A percentile compares a stretch with the other conserved stretches of the same genome.
phyloP scores from a whole-genome alignment of 2,329 filamentous ascomycete species.

The Juglanconis sp. region DNA sequence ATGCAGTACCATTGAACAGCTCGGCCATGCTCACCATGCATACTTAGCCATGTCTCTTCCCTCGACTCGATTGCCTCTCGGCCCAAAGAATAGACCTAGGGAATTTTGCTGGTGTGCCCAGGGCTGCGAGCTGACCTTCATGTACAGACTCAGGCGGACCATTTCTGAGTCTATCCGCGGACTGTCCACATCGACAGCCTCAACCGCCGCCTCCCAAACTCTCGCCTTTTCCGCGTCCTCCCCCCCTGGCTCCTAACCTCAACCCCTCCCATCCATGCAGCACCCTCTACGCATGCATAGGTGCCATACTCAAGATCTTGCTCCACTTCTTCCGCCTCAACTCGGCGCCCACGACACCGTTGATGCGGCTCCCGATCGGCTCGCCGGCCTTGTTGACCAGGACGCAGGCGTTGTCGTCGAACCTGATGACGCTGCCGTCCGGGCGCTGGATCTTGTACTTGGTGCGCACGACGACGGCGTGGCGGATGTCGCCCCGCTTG shows the following conservation, averaged over 20 bases:
- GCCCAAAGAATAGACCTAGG: too few relatives aligned
- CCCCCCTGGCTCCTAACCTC: neutral
- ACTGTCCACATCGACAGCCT: neutral
- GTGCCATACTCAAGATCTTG: slow-evolving; percentile 94
- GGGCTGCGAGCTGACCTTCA: too few relatives aligned
- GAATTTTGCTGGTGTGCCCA: too few relatives aligned
- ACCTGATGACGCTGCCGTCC: slow-evolving; percentile 86
- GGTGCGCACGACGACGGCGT: slow-evolving; percentile 92
- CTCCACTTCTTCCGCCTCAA: slow-evolving; percentile 93
- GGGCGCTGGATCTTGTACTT: slow-evolving; percentile 80
- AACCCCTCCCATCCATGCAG: slow-evolving; percentile 2
- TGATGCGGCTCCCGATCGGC: slow-evolving; percentile 88
- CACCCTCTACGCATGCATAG: slow-evolving; percentile 53
- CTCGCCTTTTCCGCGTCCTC: neutral
- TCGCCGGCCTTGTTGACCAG: slow-evolving; percentile 96
- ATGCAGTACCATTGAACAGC: too few relatives aligned
- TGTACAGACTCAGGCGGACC: too few relatives aligned
- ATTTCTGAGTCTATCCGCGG: too few relatives aligned
- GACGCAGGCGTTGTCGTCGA: slow-evolving; percentile 98
- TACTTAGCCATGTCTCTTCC: too few relatives aligned
- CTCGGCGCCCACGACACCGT: slow-evolving; percentile 86
- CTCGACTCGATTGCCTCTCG: too few relatives aligned
- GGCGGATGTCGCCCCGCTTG: slow-evolving; percentile 90
- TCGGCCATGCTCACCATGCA: too few relatives aligned
- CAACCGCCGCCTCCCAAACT: neutral